These are phyloP conservation scores for Mycena galopus DNA, from an alignment of 768 basidiomycete species.

Conservation along the genomic window DNA sequence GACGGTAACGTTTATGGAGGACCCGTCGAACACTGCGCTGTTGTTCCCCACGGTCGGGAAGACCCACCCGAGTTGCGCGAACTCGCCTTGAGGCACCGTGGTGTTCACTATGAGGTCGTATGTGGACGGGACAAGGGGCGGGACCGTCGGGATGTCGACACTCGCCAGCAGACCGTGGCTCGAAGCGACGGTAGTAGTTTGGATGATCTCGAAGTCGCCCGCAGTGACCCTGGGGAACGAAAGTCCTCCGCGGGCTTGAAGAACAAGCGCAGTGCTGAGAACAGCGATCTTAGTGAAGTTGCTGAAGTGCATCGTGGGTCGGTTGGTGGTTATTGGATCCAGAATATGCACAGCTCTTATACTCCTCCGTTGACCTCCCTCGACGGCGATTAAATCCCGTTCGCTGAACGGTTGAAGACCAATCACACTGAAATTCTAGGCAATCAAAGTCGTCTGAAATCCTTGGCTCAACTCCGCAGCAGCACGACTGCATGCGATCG, in stretches of 20 bases:
- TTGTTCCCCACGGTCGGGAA: conserved; percentile 8
- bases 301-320: conserved; percentile 20
- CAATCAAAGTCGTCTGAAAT: conserved; percentile 8
- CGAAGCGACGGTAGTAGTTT: conserved; percentile 1
- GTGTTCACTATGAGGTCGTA: conserved; percentile 17
- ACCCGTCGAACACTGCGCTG: conserved; percentile 20
- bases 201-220: conserved; percentile 9
- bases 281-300: conserved; percentile 12
- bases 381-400: not conserved
- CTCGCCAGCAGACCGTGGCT: not conserved
- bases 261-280: conserved; percentile 12
- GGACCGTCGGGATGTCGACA: conserved; percentile 2
- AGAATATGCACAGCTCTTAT: conserved; percentile 12
- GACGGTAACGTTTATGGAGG: conserved; percentile 11
- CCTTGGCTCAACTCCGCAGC: not conserved
- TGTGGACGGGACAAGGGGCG: conserved; percentile 7
- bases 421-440: not conserved
- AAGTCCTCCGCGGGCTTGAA: conserved; percentile 13
- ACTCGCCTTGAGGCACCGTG: conserved; percentile 7
- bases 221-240: conserved; percentile 6
- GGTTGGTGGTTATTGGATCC: conserved; percentile 14
- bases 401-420: not conserved
- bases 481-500: not conserved
- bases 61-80: conserved; percentile 9
- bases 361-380: not conserved